Evolutionary conservation across 768 basidiomycete species (phyloP).

Genomic region (Mycena amicta): DNA sequence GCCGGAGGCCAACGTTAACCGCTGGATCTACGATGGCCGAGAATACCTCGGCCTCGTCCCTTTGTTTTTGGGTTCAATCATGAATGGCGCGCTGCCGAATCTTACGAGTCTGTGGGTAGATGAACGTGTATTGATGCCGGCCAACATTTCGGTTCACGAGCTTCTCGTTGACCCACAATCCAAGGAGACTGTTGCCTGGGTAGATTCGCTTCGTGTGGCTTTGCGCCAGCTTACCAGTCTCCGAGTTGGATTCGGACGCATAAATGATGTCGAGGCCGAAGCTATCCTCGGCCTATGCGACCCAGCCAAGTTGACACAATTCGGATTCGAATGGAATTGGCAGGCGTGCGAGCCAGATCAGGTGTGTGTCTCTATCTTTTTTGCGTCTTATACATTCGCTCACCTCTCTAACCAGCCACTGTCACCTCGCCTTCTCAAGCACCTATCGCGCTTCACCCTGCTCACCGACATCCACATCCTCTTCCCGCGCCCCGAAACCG

Average conservation of each 20-base stretch:
- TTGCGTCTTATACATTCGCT: not conserved
- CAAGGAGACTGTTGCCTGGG: constrained; percentile 11
- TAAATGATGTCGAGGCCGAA: constrained; percentile 7
- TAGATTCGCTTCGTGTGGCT: constrained; percentile 9
- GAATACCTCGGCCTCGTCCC: constrained; percentile 20
- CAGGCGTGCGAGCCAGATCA: constrained; percentile 5
- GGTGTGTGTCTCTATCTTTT: constrained; percentile 2
- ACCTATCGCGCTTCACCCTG: not conserved
- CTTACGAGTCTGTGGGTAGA: constrained; percentile 21
- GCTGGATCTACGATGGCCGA: constrained; percentile 3
- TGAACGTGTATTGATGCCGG: constrained; percentile 11
- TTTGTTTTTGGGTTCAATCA: constrained; percentile 10
- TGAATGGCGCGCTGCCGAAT: constrained; percentile 7
- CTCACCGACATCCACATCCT: not conserved
- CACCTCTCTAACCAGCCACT: not conserved
- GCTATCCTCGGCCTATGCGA: constrained; percentile 14
- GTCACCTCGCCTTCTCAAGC: not conserved
- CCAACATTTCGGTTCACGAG: not conserved
- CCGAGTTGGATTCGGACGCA: constrained; percentile 18
- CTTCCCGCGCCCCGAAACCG: not conserved
- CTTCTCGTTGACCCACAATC: not conserved
- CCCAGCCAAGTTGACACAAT: constrained; percentile 16
- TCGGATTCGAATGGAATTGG: constrained; percentile 24
- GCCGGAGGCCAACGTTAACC: constrained; percentile 4
- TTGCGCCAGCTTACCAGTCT: constrained; percentile 16